Conservation (phyloP, 73 alveolate species). For the Urostyla sp. region DNA sequence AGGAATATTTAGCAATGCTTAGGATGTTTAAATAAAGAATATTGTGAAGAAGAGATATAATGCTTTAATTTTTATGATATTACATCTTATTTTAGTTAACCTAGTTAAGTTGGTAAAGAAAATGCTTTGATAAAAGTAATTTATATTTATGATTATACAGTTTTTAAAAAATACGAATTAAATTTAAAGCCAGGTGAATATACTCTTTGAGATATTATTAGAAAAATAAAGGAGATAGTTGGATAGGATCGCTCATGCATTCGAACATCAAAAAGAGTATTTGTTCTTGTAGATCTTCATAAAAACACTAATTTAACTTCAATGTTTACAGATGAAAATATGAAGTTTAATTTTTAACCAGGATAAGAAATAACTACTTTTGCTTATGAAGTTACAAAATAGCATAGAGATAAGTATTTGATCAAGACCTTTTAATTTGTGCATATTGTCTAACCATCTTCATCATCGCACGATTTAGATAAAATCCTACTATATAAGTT, state of each 20-base stretch:
- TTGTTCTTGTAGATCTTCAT: conserved; percentile 36
- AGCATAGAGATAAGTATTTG: conserved; percentile 32
- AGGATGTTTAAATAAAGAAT: background rate
- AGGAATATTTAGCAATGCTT: conserved; percentile 18
- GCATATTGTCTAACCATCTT: conserved; percentile 42
- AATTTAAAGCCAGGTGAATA: conserved; percentile 37
- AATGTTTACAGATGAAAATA: conserved; percentile 34
- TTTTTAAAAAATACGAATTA: conserved; percentile 13
- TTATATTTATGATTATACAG: conserved; percentile 3
- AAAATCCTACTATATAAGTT: conserved; percentile 10
- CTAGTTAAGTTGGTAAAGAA: background rate
- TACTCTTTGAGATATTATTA: conserved; percentile 3
- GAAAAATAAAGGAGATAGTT: conserved; percentile 17
- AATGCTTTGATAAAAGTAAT: conserved; percentile 12
- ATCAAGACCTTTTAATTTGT: conserved; percentile 15
- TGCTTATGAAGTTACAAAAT: conserved; percentile 28
- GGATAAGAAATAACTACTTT: conserved; percentile 21
- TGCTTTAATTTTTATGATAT: background rate
- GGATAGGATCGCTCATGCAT: background rate
- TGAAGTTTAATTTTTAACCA: conserved; percentile 27
- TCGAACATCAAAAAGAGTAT: background rate
- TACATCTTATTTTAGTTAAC: too few species aligned
- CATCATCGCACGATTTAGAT: conserved; percentile 26
- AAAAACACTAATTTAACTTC: conserved; percentile 20
- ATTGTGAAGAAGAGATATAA: background rate